Evolutionary conservation across 768 basidiomycete genomes (phyloP).

Genomic region (Trametes villosa): DNA sequence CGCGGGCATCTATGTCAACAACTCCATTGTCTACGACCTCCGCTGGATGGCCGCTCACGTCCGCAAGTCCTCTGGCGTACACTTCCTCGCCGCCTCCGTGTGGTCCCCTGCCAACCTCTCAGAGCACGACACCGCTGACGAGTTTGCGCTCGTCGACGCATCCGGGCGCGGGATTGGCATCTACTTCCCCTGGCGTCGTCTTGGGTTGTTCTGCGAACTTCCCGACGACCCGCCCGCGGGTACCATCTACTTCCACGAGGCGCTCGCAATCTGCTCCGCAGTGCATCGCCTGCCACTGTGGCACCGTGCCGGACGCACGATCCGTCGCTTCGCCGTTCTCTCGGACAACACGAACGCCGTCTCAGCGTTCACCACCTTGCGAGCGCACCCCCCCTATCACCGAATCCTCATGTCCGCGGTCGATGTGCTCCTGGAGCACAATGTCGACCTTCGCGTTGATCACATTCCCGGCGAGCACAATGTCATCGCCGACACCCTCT

Average conservation of each 20-base stretch:
- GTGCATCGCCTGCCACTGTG: not conserved
- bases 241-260: too few relatives aligned
- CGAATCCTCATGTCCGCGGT: slow-evolving; percentile 20
- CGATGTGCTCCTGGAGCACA: slow-evolving; percentile 11
- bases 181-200: slow-evolving; percentile 1
- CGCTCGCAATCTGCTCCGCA: slow-evolving; percentile 2
- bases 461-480: slow-evolving; percentile 32
- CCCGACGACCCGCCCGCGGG: not conserved
- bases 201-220: not conserved
- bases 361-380: slow-evolving; percentile 29
- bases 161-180: not conserved
- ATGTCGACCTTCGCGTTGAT: slow-evolving; percentile 26
- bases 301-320: not conserved
- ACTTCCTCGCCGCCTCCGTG: too few relatives aligned
- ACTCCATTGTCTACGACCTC: slow-evolving; percentile 33
- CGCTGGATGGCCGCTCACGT: slow-evolving; percentile 34
- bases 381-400: slow-evolving; percentile 24
- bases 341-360: slow-evolving; percentile 33
- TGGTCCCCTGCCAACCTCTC: slow-evolving; percentile 25
- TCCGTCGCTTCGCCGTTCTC: too few relatives aligned
- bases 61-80: too few relatives aligned
- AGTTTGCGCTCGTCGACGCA: not conserved
- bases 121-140: slow-evolving; percentile 24
- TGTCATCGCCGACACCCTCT: slow-evolving; percentile 30
- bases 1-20: slow-evolving; percentile 36